These are phyloP conservation scores for Taxillus chinensis DNA, from an alignment of 164 flowering plant genomes.

Conservation along the genomic window DNA sequence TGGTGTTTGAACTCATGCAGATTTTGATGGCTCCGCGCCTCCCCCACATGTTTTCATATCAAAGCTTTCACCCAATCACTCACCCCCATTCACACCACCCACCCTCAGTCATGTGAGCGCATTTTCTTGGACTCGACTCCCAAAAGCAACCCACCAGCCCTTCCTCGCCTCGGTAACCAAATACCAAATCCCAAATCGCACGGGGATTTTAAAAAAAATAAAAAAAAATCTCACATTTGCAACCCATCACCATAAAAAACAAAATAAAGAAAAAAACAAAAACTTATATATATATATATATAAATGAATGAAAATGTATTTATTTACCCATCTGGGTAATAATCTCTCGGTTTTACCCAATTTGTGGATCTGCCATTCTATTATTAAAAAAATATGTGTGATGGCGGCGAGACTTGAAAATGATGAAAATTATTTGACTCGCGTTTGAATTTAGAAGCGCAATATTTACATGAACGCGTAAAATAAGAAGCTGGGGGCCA, in stretches of 20 bases:
- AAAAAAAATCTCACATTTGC: not conserved
- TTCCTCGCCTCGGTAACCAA: not conserved
- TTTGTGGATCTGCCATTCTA: too few species aligned
- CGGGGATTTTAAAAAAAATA: not conserved
- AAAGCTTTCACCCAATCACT: not conserved
- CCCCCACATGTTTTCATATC: too few species aligned
- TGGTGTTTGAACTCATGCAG: too few species aligned
- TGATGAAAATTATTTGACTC: too few species aligned
- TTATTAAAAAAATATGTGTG: too few species aligned
- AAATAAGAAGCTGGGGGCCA: too few species aligned
- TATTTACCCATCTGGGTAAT: not conserved
- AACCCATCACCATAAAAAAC: not conserved
- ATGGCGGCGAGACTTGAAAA: too few species aligned
- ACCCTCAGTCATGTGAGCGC: not conserved
- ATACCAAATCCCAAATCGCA: not conserved
- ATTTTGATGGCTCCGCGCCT: too few species aligned
- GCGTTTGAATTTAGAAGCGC: too few species aligned
- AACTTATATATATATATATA: not conserved
- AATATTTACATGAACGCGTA: too few species aligned
- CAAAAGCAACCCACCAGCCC: not conserved
- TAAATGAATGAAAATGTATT: too few species aligned
- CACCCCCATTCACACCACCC: not conserved
- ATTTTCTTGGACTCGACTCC: not conserved
- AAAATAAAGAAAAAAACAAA: not conserved
- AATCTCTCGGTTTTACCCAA: not conserved